Conservation (phyloP, 2,329 filamentous ascomycete genomes). For the Hypoxylon sp. region DNA sequence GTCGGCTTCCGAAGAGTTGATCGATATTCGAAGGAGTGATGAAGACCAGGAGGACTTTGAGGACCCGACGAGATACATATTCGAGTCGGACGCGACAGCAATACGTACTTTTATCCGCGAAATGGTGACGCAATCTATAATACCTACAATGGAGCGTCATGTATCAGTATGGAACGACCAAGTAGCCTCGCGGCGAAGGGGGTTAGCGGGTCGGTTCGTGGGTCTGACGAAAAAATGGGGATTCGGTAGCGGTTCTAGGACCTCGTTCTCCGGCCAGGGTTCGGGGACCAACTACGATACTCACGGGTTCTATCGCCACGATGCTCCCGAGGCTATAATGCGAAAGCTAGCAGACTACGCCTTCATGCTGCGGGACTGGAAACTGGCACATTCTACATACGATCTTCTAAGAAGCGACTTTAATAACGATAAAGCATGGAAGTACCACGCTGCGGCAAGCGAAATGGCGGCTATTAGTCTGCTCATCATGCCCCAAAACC, state of each 20-base stretch:
- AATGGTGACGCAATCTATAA: conserved; percentile 93
- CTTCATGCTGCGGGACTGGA: conserved; percentile 98
- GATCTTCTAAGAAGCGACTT: conserved; percentile 92
- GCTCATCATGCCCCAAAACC: conserved; percentile 80
- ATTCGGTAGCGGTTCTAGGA: conserved; percentile 79
- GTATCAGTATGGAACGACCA: conserved; percentile 97
- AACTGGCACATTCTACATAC: conserved; percentile 91
- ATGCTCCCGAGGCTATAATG: conserved; percentile 90
- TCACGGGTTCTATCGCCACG: conserved; percentile 85
- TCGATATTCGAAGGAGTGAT: conserved; percentile 78
- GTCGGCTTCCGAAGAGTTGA: conserved; percentile 86
- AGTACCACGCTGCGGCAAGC: conserved; percentile 90
- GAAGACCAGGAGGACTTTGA: conserved; percentile 79
- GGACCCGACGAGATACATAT: conserved; percentile 83
- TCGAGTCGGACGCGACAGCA: conserved; percentile 91
- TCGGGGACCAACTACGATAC: conserved; percentile 80
- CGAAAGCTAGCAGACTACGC: conserved; percentile 94
- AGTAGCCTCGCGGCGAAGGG: conserved; percentile 89
- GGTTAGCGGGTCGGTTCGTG: conserved; percentile 93
- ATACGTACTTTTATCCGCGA: conserved; percentile 92
- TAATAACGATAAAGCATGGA: conserved; percentile 96
- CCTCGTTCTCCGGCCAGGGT: conserved; percentile 67
- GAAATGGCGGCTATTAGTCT: conserved; percentile 94
- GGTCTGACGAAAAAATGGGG: conserved; percentile 92
- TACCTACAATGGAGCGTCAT: conserved; percentile 96